Base-by-base conservation (phyloP, 352 stramenopile species). In the Phytophthora pisi region DNA sequence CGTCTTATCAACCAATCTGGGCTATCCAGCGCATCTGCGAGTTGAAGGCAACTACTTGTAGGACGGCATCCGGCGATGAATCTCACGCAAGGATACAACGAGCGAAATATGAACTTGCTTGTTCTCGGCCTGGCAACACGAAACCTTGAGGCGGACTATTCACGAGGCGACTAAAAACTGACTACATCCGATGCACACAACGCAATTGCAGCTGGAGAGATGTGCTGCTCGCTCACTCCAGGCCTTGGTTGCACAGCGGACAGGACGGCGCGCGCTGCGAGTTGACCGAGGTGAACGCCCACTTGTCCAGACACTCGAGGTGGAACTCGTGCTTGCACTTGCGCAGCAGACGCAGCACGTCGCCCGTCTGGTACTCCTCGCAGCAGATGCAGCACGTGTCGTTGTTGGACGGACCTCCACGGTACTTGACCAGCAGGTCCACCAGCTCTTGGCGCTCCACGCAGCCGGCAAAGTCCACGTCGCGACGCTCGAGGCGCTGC, bases 301-400 rank as follows among this genome's bases (percentile, higher is more conserved):
- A 96, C 67, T 92, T 91, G 74, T 96, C 89, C 46, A 96, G 76
- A 74, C 89, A 96, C 70, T 96, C 89, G 47, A 96, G 68, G 56
- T 96, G 89, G 66, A 95, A 96, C 70, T 93, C 86, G 77, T 96
- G 89, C 61, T 93, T 92, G 71, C 89, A 96, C 64, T 82, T 89
- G 57, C 79, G 78, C 51, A 96, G 71, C 47, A 94, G 70, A 53
- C 89, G 86, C 69, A 95, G 74, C 31, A 89, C 73, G 53, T 96
- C 88, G 28, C 82, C 88, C 38, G 75, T 83, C 62, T 86, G 75
- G 65, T 95, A 96, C 74, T 92, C 85, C 42, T 96, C 88, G 60
- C 82, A 93, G 79, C 89, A 96, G 61, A 96, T 96, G 60, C 85
- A 92, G 75, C 89, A 96, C 51, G 84, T 92, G 66, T 93, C 86